Evolutionary conservation across 225 moss, liverwort and hornwort species (phyloP), one percentile per base, ranked within the genome.

Genomic region (Bryum argenteum): DNA sequence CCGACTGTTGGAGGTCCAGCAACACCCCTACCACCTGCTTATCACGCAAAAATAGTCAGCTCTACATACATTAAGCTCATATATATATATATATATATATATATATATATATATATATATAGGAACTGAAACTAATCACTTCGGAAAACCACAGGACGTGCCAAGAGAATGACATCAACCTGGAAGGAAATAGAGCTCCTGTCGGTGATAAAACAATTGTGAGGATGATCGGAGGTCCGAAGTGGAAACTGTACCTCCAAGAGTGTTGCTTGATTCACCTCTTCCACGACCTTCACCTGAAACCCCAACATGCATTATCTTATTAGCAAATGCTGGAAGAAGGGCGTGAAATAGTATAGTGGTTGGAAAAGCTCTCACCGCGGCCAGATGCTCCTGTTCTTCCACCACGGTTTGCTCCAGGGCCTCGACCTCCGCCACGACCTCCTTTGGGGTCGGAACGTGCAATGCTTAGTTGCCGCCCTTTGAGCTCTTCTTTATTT

Each of bases 361-460:
- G 33, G 33, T 33, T 33, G 33, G 59, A 56, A 58, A 67, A 52
- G 69, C 23, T 65, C 78, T 80, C 73, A 81, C 82, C 82, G n/a
- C 88, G 79, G 7, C 84, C 79, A n/a, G 71, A 57, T 17, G 79
- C 66, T 65, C 81, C 81, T 56, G 77, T 69, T 63, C 81, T 78
- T 59, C 85, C 78, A 74, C 84, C 82, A 71, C 83, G 83, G 8
- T 61, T 76, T 39, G 69, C 51, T 73, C 88, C 89, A 66, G 54
- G 43, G 39, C 73, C 79, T 72, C 87, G 82, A 72, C 83, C 82
- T 66, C 85, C 78, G 37, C 79, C 73, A 70, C 83, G 87, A 59
- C 84, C 78, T 62, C 79, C 80, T 71, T 69, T 91, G 40, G 94
- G 97, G 82, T 89, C 84, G 59, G 97, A 98, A 55, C 94, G 94